phyloP scores from a whole-genome alignment of 352 stramenopile species.

The Phytophthora sojae region DNA sequence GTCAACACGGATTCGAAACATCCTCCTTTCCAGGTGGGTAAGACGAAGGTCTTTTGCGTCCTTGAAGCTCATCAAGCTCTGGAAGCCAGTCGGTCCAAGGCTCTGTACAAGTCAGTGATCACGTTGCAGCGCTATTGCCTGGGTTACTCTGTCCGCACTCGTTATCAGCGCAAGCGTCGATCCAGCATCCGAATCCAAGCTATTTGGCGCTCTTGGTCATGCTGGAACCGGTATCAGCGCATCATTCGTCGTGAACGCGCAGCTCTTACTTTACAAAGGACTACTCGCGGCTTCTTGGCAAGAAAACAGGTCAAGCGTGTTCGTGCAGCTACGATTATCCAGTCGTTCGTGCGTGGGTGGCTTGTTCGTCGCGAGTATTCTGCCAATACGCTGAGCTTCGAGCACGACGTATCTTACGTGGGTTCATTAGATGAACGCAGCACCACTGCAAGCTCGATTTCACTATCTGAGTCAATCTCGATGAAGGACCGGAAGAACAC shows the following conservation, averaged over 20 bases:
- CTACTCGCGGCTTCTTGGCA: slow-evolving; percentile 52
- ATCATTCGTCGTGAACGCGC: slow-evolving; percentile 49
- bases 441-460: slow-evolving; percentile 55
- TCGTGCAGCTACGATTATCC: slow-evolving; percentile 65
- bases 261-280: slow-evolving; percentile 62
- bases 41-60: slow-evolving; percentile 85
- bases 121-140: slow-evolving; percentile 80
- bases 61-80: slow-evolving; percentile 74
- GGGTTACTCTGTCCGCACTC: slow-evolving; percentile 57
- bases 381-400: slow-evolving; percentile 82
- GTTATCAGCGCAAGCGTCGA: slow-evolving; percentile 59
- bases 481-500: slow-evolving; percentile 59
- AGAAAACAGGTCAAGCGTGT: slow-evolving; percentile 52
- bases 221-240: slow-evolving; percentile 51
- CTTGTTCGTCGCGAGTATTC: slow-evolving; percentile 81
- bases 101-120: slow-evolving; percentile 76
- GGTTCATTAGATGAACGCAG: slow-evolving; percentile 65
- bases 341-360: slow-evolving; percentile 86
- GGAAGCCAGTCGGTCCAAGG: slow-evolving; percentile 64
- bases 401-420: slow-evolving; percentile 80
- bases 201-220: slow-evolving; percentile 58
- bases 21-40: slow-evolving; percentile 81
- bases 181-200: slow-evolving; percentile 65
- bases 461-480: slow-evolving; percentile 59
- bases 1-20: slow-evolving; percentile 52